Conservation (phyloP, 2,329 filamentous ascomycete species). For the Calonectria naviculata region DNA sequence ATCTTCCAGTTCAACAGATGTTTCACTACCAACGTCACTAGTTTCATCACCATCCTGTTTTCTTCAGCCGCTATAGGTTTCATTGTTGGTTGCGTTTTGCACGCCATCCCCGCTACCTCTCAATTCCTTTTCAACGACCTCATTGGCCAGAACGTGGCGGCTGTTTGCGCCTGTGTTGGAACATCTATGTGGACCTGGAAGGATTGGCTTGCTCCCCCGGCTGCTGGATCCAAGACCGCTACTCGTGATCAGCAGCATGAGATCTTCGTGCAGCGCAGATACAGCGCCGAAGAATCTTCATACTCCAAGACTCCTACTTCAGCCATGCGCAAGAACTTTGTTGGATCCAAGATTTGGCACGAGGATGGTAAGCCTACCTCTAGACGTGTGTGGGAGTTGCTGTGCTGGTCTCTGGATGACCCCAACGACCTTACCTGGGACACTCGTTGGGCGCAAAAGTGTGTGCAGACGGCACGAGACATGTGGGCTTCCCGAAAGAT, state of each 20-base stretch:
- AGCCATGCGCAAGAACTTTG: constrained; percentile 9
- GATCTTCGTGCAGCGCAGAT: neutral
- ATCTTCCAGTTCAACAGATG: constrained; percentile 31
- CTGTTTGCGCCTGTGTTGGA: constrained; percentile 17
- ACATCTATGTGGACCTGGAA: constrained; percentile 26
- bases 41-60: constrained; percentile 24
- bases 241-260: neutral
- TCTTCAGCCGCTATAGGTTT: constrained; percentile 23
- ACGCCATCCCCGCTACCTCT: constrained; percentile 19
- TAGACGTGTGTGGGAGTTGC: neutral
- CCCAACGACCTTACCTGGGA: neutral
- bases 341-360: constrained; percentile 11
- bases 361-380: constrained; percentile 15
- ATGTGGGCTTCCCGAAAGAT: constrained; percentile 12
- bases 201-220: constrained; percentile 3
- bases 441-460: neutral
- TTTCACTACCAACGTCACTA: constrained; percentile 24
- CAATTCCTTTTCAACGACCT: constrained; percentile 22
- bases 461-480: neutral
- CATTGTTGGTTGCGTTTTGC: constrained; percentile 21
- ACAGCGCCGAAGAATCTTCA: neutral
- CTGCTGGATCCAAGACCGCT: neutral
- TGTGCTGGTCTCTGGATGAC: neutral
- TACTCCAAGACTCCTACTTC: neutral
- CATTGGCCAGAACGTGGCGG: constrained; percentile 20